phyloP scores from a whole-genome alignment of 176 grass and related monocot genomes.

The Calamus simplicifolius region DNA sequence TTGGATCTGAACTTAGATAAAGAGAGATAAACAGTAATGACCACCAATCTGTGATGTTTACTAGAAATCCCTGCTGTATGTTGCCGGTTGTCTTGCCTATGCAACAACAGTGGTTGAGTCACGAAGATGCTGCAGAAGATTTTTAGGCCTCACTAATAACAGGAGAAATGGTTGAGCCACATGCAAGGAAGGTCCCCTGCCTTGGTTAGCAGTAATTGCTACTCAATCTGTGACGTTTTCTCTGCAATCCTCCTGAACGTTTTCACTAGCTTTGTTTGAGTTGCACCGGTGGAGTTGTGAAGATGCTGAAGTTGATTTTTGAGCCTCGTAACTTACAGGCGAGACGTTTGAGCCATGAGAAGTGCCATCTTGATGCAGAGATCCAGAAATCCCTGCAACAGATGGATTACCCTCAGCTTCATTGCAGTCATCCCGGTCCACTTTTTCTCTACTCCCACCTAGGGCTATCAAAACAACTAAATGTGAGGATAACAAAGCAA shows the following conservation, averaged over 20 bases:
- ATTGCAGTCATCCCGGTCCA: conserved; percentile 21
- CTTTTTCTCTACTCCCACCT: conserved; percentile 53
- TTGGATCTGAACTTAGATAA: too few species aligned
- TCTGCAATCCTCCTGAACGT: conserved; percentile 20
- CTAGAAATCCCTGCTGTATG: too few species aligned
- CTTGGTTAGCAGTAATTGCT: too few species aligned
- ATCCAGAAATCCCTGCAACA: conserved; percentile 6
- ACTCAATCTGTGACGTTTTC: conserved; percentile 16
- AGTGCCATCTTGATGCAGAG: conserved; percentile 22
- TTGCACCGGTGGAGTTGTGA: conserved; percentile 36
- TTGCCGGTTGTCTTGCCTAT: too few species aligned
- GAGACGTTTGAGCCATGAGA: not conserved
- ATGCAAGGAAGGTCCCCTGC: too few species aligned
- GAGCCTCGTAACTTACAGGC: conserved; percentile 19
- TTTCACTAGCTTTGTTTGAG: conserved; percentile 37
- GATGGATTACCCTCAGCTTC: conserved; percentile 41
- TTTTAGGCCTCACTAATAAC: too few species aligned
- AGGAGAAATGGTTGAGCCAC: too few species aligned
- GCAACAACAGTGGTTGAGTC: too few species aligned
- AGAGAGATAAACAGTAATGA: too few species aligned
- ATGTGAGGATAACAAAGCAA: not conserved
- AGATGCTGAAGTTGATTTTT: conserved; percentile 19
- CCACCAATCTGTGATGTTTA: too few species aligned
- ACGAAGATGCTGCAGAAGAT: too few species aligned
- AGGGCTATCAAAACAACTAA: conserved; percentile 13